Evolutionary conservation across 2,329 filamentous ascomycete species (phyloP), one percentile per base, ranked within the genome.

Genomic region (Botryotinia calthae): DNA sequence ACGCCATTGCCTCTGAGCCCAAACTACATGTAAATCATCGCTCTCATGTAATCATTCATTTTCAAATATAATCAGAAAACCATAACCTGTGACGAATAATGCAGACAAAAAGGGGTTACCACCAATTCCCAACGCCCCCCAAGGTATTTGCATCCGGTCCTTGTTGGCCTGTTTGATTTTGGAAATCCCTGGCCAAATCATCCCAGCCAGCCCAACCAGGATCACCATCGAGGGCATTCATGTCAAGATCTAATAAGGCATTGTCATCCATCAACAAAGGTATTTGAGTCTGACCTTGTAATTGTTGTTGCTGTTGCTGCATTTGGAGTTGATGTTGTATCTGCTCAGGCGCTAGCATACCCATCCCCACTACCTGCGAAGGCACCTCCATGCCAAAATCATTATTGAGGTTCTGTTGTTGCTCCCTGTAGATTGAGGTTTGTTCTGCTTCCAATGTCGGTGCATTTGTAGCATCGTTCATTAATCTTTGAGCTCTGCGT

Each of bases 181-280:
- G 78, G 40, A 80, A 81, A 62, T 82, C 81, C 58, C 78, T 77
- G 1, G 82, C 79, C 51, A 82, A 74, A 75, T 80, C 79, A 73
- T 82, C 80, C 81, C 81, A 82, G 20, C 79, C 78, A 48, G 79
- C 76, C 80, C 80, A 82, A 54, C 76, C 78, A 12, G 76, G 75
- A 25, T 80, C 78, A 1, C 73, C 78, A 48, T 79, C 77, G 42
- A 77, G 37, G 9, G 72, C 76, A 70, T 75, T 75, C 77, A 81
- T 78, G 68, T 80, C 78, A 20, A 81, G 40, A 75, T 81, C 79
- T 40, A 74, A 37, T 54, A 79, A 65, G 4, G 74, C 73, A 46
- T 68, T 67, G 46, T 78, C 76, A 63, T 79, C 79, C 73, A 81
- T 76, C n/a, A 80, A 59, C 75, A 76, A 79, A 20, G 74, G 65